Percentiles rank a stretch among this genome's conserved stretches.
Evolutionary conservation across 257 asterid species (phyloP).

Genomic region (Penstemon newberryi): DNA sequence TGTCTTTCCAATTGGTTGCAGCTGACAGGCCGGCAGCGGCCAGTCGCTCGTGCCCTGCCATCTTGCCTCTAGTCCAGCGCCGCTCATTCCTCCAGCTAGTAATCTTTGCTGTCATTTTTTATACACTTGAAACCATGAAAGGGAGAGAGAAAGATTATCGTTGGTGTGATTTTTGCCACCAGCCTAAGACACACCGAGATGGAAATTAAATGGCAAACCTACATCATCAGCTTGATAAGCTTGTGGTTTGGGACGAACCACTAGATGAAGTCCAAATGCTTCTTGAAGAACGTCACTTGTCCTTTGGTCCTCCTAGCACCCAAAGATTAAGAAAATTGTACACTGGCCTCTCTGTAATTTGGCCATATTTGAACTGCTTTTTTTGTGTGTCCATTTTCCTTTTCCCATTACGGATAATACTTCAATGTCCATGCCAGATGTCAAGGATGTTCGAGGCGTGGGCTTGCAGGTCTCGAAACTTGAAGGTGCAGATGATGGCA

Average conservation of each 20-base stretch:
- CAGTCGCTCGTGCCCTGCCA: no score
- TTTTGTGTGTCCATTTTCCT: background rate
- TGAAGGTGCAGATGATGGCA: slow-evolving; percentile 62
- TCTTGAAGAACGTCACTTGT: slow-evolving; percentile 7
- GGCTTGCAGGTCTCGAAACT: slow-evolving; percentile 98
- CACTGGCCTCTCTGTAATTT: background rate
- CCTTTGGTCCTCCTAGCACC: background rate
- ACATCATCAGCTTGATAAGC: slow-evolving; percentile 14
- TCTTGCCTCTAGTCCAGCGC: no score
- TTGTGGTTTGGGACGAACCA: slow-evolving; percentile 4
- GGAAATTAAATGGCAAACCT: no score
- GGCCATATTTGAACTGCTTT: background rate
- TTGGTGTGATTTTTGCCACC: no score
- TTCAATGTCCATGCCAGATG: slow-evolving; percentile 52
- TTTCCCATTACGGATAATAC: slow-evolving; percentile 1
- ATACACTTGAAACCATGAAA: no score
- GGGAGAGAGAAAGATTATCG: no score
- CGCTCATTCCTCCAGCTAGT: no score
- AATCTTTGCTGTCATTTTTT: no score
- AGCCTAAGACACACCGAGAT: no score
- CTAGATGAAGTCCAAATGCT: background rate
- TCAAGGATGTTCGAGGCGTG: slow-evolving; percentile 85
- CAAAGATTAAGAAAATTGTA: background rate
- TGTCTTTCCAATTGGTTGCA: no score
- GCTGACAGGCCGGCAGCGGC: no score